Conservation (phyloP, 192 early-diverging fungal genomes). For the Spizellomyces punctatus region DNA sequence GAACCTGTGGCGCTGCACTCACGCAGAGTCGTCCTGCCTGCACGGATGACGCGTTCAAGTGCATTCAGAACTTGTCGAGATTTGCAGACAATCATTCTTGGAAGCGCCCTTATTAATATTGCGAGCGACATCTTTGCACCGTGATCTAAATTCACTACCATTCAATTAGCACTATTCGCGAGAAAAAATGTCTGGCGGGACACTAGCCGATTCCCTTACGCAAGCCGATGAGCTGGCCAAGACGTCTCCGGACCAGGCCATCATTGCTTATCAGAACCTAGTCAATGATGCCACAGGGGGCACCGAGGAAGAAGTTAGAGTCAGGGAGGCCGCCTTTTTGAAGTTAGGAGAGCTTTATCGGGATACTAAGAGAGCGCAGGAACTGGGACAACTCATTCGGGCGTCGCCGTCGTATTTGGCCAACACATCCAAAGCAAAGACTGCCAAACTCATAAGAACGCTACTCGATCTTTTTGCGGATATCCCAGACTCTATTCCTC, state of each 20-base stretch:
- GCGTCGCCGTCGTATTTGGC: conserved; percentile 77
- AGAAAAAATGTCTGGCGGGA: background rate
- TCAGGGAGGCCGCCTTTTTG: conserved; percentile 70
- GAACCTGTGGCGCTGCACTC: no score
- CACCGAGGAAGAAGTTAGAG: conserved; percentile 53
- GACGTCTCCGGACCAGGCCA: conserved; percentile 63
- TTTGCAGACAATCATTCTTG: no score
- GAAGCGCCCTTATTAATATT: no score
- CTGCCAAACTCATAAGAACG: conserved; percentile 89
- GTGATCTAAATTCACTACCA: no score
- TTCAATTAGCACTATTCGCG: no score
- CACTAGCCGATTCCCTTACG: background rate
- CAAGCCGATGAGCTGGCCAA: conserved; percentile 56
- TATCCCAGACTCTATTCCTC: conserved; percentile 81
- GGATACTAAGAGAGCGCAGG: conserved; percentile 67
- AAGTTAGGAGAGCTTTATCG: conserved; percentile 77
- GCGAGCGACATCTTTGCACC: no score
- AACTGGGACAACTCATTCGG: conserved; percentile 81
- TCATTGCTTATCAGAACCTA: conserved; percentile 63
- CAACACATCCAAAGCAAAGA: conserved; percentile 92
- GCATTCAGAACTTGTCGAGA: no score
- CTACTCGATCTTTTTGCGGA: conserved; percentile 85
- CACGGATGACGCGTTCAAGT: no score
- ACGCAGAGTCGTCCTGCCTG: no score
- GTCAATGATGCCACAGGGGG: conserved; percentile 39